Conservation (phyloP, 169 alveolate genomes). For the Theileria parva region DNA sequence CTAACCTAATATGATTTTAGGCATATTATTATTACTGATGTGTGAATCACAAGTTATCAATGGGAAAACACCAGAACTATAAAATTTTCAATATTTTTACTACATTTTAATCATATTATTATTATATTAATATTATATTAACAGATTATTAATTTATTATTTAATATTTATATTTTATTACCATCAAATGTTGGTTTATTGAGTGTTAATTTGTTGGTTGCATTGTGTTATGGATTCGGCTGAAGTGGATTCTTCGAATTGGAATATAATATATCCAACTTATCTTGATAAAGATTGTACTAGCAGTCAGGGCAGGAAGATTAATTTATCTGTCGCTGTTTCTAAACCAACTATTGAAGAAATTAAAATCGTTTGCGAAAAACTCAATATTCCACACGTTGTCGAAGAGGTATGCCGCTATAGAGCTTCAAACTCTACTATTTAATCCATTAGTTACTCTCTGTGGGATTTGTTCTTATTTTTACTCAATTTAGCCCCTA, state of each 20-base stretch:
- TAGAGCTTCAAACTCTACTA: background rate
- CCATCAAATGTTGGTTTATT: background rate
- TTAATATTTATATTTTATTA: background rate
- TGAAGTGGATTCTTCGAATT: constrained; percentile 14
- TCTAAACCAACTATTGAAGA: constrained; percentile 74
- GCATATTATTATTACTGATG: constrained; percentile 42
- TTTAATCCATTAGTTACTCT: background rate
- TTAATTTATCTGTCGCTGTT: constrained; percentile 64
- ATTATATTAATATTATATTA: background rate
- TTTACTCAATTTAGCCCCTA: background rate
- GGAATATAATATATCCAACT: constrained; percentile 73
- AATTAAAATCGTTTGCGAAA: constrained; percentile 71
- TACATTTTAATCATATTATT: too few species aligned
- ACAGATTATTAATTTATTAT: background rate
- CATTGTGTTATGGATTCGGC: background rate
- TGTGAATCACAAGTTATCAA: constrained; percentile 55
- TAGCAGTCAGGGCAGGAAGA: constrained; percentile 71
- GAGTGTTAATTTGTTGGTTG: background rate
- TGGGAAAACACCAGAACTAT: constrained; percentile 32
- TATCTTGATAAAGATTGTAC: constrained; percentile 73
- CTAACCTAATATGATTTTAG: background rate
- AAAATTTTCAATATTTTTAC: background rate
- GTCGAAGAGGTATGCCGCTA: constrained; percentile 56
- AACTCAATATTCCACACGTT: constrained; percentile 62
- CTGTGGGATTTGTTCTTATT: background rate